Base-by-base conservation (phyloP, 169 alveolate genomes). In the Cyclospora cayetanensis region DNA sequence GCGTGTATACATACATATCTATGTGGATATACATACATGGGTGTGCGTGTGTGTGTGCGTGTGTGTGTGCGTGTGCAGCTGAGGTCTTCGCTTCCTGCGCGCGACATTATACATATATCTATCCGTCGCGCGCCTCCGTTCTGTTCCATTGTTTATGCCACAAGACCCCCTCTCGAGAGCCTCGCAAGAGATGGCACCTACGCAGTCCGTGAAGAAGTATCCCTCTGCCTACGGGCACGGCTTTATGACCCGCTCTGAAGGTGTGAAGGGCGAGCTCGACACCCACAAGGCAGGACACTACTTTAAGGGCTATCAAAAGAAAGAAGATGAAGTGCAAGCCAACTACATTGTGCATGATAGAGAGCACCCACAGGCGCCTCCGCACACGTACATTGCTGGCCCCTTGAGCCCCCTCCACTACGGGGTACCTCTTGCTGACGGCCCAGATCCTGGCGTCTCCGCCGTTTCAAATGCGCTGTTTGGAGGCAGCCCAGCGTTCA, bases 381-480 rank as follows among this genome's bases (percentile, higher is more conserved):
- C 85, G n/a, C 92, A 86, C 25, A 15, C 12, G 4, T 55, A 65
- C 27, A 29, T 12, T 4, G 43, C 34, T 2, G 92, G 92, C 31
- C 11, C 42, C 18, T 86, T 86, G 18, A 5, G 87, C 35, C 92
- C 92, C 37, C 90, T 82, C n/a, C 90, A 89, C 70, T 42, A 25
- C 39, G 93, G 92, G 42, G 85, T 84, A 29, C 90, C 90, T 0
- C 37, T 60, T 27, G 37, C 76, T 41, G 93, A 91, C 31, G 93
- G 79, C 39, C 52, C 41, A 0, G 96, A 94, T 29, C 94, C 96
- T 22, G 96, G 96, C 22, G 96, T 94, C 25, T 66, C 83, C 39
- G 96, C 96, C 41, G 96, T 94, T n/a, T 92, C 96, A 31, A 55
- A 89, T 53, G 96, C 96, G 34, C 79, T 94, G 15, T 94, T 94